Evolutionary conservation across 495 filamentous ascomycete genomes (phyloP), one percentile per base, ranked within the genome.

Genomic region (Chaetomium tenue): DNA sequence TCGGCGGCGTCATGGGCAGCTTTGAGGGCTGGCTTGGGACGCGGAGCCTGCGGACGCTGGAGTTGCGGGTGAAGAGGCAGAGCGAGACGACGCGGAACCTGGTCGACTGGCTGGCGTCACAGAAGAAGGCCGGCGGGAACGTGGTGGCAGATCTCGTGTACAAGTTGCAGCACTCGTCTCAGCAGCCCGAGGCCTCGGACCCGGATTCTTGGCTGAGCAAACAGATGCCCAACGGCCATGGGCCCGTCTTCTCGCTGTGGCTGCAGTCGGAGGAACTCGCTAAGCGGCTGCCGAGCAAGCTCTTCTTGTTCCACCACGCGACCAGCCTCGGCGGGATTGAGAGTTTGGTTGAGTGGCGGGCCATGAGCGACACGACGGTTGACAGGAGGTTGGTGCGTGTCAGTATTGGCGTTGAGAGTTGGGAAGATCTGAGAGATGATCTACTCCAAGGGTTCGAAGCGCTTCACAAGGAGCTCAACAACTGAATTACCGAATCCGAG

Each of bases 301-400:
- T 97, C 71, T 64, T 82, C 28, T 83, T 92, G 58, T 98, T 97
- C 80, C 91, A 96, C 67, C 94, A 98, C 82, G 93, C 94, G 8
- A 98, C 94, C 18, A 93, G 89, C 74, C 76, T 98, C 7, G 94
- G 94, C 5, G 92, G 93, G 2, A 92, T 98, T 12, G 94, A 98
- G 84, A 92, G 89, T 67, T 77, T 97, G 82, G 90, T 98, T 71
- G 91, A 94, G 79, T 92, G 91, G 89, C 75, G 89, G 60, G 85
- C 89, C 26, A 93, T 98, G 93, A 87, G 84, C 60, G 94, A 98
- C 81, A 55, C 74, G 16, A 79, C 66, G 12, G 88, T 92, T 59
- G 92, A 96, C 74, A 83, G 79, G 68, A 77, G 85, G 67, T 72
- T 98, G 72, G 71, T 96, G 74, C 81, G 94, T 59, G 75, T 98